Evolutionary conservation across 2,329 filamentous ascomycete species (phyloP).

Genomic region (Passalora sequoiae): DNA sequence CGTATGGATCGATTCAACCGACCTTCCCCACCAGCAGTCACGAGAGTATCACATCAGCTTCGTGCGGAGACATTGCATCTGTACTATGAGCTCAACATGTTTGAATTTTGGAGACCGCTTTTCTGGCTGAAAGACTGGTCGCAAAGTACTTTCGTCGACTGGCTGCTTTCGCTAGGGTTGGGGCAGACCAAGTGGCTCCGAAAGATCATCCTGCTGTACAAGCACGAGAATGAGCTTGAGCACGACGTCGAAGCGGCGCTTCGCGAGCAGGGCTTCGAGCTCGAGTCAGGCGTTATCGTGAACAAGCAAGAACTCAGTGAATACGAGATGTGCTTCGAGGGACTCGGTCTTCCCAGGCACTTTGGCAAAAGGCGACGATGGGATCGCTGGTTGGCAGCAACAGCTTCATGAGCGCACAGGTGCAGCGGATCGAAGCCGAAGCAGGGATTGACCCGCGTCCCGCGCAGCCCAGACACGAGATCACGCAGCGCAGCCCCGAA

Average conservation of each 20-base stretch:
- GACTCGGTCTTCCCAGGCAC: slow-evolving; percentile 23
- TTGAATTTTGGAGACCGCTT: slow-evolving; percentile 26
- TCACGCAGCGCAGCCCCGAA: not conserved
- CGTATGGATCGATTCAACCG: slow-evolving; percentile 20
- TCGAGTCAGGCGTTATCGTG: slow-evolving; percentile 14
- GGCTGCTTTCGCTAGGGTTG: slow-evolving; percentile 20
- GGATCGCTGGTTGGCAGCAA: slow-evolving; percentile 16
- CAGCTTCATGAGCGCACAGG: slow-evolving; percentile 6
- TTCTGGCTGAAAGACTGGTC: slow-evolving; percentile 24
- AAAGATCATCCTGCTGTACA: slow-evolving; percentile 24
- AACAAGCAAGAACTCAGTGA: slow-evolving; percentile 21
- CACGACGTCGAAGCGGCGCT: slow-evolving; percentile 21
- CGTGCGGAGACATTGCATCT: slow-evolving; percentile 22
- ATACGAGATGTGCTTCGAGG: slow-evolving; percentile 22
- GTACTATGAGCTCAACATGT: slow-evolving; percentile 24
- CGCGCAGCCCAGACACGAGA: not conserved
- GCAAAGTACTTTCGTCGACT: slow-evolving; percentile 23
- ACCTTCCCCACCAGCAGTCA: slow-evolving; percentile 18
- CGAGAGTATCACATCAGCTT: slow-evolving; percentile 18
- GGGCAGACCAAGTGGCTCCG: slow-evolving; percentile 21
- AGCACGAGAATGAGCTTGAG: slow-evolving; percentile 19
- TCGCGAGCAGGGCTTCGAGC: slow-evolving; percentile 15
- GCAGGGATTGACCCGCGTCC: not conserved
- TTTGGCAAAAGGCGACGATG: slow-evolving; percentile 23
- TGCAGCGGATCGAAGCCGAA: too few species aligned